Base-by-base conservation (phyloP, 2,329 filamentous ascomycete genomes). In the Aspergillus piperis region DNA sequence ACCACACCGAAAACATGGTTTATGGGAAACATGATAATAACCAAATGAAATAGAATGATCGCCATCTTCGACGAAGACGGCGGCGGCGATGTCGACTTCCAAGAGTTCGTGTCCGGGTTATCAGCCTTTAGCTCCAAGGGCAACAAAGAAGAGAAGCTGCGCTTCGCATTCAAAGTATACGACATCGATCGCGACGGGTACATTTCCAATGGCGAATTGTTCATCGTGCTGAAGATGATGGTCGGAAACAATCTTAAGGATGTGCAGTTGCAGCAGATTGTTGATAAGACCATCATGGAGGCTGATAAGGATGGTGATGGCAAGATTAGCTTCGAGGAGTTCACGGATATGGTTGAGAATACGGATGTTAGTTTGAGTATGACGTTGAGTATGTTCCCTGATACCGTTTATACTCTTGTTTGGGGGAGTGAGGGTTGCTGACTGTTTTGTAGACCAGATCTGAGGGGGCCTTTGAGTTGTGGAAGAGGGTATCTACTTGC, bases 221-320 rank as follows among this genome's bases (percentile, higher is more conserved):
- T 98, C 78, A 98, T 99, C 72, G 95, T 99, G 73, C 85, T 99
- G 72, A 99, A 99, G 90, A 99, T 99, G 95, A 99, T 99, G 95
- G 95, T 99, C 54, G 95, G 95, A 62, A 97, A 91, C 82, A 99
- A 99, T 79, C 82, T 99, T 73, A 99, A 99, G 84, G 95, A 99
- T 78, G 92, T 97, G 80, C 95, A 99, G 81, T 81, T 99, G 76
- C 95, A 99, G 82, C 95, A 88, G 86, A 99, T 99, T 76, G 95
- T 99, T 69, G 95, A 99, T 83, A 99, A 99, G 87, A 99, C 95
- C 62, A 98, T 99, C 77, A 98, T 98, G 95, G 95, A 99, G 82
- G 95, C 95, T 52, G 95, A 99, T 78, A 84, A 93, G 69, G 95
- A 99, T 79, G 88, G 88, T 63, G 95, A 99, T 77, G 95, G 95